phyloP scores from a whole-genome alignment of 371 early-diverging fungal species.

The Apophysomyces sp. region DNA sequence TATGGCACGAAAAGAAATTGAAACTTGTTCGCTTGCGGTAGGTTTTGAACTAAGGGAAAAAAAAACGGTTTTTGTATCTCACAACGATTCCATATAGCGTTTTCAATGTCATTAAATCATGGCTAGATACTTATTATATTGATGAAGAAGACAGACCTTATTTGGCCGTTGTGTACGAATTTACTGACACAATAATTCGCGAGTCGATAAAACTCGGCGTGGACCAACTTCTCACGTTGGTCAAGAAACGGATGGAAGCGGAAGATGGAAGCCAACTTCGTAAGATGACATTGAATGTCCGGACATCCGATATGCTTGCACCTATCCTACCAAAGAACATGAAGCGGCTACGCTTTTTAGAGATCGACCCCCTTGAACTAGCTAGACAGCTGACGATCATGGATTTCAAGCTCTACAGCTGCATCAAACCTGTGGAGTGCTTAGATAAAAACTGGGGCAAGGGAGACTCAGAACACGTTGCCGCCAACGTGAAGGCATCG shows the following conservation, averaged over 20 bases:
- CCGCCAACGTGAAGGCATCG: conserved; percentile 65
- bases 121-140: conserved; percentile 87
- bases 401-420: conserved; percentile 66
- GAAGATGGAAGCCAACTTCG: conserved; percentile 61
- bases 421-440: conserved; percentile 75
- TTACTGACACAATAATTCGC: conserved; percentile 73
- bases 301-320: conserved; percentile 61
- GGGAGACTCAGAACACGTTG: conserved; percentile 55
- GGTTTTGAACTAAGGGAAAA: background rate
- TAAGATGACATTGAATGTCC: conserved; percentile 68
- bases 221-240: conserved; percentile 69
- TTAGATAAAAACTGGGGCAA: conserved; percentile 80
- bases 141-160: conserved; percentile 70
- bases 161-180: conserved; percentile 69
- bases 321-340: conserved; percentile 74
- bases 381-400: conserved; percentile 87
- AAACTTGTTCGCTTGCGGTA: conserved; percentile 81
- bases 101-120: conserved; percentile 86
- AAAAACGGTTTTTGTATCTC: background rate
- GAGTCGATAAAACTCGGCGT: conserved; percentile 73
- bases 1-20: conserved; percentile 87
- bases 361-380: conserved; percentile 82
- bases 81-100: conserved; percentile 45
- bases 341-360: conserved; percentile 60
- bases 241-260: conserved; percentile 68